Conservation (phyloP, 1,139 yeast genomes). For the Pichia sp. region DNA sequence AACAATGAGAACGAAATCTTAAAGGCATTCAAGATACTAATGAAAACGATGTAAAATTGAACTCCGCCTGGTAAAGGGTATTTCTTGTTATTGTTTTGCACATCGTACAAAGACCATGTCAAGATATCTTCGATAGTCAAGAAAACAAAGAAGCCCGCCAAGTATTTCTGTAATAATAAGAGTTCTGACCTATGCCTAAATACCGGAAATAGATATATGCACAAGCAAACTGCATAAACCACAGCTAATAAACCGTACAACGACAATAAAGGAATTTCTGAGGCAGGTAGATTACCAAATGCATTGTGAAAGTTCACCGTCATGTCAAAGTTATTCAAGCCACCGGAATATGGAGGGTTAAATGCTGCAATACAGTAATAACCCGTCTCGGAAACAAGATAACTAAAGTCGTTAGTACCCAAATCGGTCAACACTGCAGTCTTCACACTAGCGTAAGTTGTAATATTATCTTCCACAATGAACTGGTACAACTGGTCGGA, state of each 20-base stretch:
- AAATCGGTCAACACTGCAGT: slow-evolving; percentile 51
- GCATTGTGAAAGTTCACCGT: slow-evolving; percentile 81
- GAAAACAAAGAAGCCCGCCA: slow-evolving; percentile 79
- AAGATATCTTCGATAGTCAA: slow-evolving; percentile 81
- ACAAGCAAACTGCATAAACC: slow-evolving; percentile 75
- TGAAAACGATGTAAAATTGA: slow-evolving; percentile 67
- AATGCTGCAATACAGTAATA: slow-evolving; percentile 85
- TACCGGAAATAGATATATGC: slow-evolving; percentile 80
- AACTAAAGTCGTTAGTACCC: slow-evolving; percentile 60
- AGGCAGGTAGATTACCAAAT: slow-evolving; percentile 81
- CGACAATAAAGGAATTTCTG: slow-evolving; percentile 87
- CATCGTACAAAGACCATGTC: slow-evolving; percentile 89
- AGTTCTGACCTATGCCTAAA: slow-evolving; percentile 84
- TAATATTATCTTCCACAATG: slow-evolving; percentile 42
- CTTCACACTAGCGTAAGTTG: slow-evolving; percentile 45
- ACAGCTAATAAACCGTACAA: slow-evolving; percentile 84
- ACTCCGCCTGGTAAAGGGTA: slow-evolving; percentile 53
- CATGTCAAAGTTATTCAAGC: slow-evolving; percentile 47
- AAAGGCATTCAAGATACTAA: slow-evolving; percentile 73
- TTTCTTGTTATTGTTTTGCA: slow-evolving; percentile 58
- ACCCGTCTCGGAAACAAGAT: slow-evolving; percentile 70
- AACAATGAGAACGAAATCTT: slow-evolving; percentile 88
- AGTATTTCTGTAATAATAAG: slow-evolving; percentile 84
- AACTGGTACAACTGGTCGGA: slow-evolving; percentile 56
- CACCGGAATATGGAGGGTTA: slow-evolving; percentile 33